phyloP scores from a whole-genome alignment of 306 rosid genomes.

The Gastrolobium bilobum region DNA sequence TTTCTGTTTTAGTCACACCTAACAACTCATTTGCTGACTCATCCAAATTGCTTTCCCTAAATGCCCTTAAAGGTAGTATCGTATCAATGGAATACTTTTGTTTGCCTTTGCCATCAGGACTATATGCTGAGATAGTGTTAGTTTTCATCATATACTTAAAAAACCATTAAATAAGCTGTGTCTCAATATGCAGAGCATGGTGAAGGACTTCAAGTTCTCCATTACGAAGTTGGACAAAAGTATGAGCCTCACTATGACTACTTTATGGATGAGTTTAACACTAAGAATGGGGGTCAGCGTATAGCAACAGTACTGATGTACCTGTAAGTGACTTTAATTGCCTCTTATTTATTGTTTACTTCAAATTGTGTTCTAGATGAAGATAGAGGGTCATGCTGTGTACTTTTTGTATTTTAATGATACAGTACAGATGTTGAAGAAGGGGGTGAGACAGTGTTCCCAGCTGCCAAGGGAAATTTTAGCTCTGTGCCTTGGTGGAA shows the following conservation, averaged over 20 bases:
- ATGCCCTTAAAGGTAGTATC: too few species aligned
- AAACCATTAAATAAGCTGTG: constrained; percentile 38
- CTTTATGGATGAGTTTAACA: constrained; percentile 71
- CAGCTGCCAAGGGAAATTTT: constrained; percentile 83
- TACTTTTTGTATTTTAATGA: constrained; percentile 40
- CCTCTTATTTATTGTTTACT: constrained; percentile 11
- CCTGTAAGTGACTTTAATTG: constrained; percentile 68
- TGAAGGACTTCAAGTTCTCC: constrained; percentile 94
- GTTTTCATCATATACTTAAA: constrained; percentile 31
- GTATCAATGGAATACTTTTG: background rate
- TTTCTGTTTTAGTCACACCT: too few species aligned
- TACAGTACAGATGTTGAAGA: constrained; percentile 97
- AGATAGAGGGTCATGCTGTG: constrained; percentile 24
- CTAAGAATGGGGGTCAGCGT: constrained; percentile 86
- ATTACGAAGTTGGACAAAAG: constrained; percentile 94
- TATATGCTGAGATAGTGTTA: constrained; percentile 43
- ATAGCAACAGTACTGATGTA: constrained; percentile 93
- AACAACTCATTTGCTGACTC: too few species aligned
- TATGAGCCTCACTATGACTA: constrained; percentile 88
- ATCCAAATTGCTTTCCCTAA: too few species aligned
- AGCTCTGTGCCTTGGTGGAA: constrained; percentile 98
- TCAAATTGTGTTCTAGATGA: constrained; percentile 22
- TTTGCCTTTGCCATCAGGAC: background rate
- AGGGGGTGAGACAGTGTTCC: constrained; percentile 99
- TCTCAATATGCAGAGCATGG: constrained; percentile 74